These are phyloP conservation scores for Catenaria anguillulae DNA, from an alignment of 371 early-diverging fungal genomes.

Conservation along the genomic window DNA sequence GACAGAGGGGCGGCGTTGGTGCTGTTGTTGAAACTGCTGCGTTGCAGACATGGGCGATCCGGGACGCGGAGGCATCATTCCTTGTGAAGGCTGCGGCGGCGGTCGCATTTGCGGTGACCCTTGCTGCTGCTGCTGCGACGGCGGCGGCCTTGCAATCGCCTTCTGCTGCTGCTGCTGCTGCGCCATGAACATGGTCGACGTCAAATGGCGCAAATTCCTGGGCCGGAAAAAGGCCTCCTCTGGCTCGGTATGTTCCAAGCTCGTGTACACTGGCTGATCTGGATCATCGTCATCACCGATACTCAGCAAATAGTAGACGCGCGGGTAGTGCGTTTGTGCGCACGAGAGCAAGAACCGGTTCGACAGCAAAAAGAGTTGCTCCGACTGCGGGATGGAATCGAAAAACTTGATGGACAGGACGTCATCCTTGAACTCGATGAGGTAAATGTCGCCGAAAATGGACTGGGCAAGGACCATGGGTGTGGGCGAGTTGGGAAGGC, in stretches of 20 bases:
- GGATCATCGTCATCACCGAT: not conserved
- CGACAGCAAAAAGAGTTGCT: not conserved
- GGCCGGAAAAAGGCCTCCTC: constrained; percentile 1
- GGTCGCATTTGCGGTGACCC: too few species aligned
- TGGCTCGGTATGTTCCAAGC: not conserved
- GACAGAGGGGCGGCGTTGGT: too few species aligned
- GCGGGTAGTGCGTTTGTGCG: not conserved
- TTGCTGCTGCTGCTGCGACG: too few species aligned
- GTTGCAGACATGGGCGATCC: too few species aligned
- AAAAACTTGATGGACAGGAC: constrained; percentile 1
- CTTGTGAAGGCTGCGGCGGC: too few species aligned
- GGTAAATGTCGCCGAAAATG: constrained; percentile 1
- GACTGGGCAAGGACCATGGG: not conserved
- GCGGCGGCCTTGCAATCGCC: too few species aligned
- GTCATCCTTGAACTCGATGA: not conserved
- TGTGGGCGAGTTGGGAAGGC: not conserved
- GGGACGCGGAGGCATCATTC: too few species aligned
- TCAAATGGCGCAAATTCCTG: not conserved
- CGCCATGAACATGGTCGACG: not conserved
- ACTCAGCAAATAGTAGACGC: not conserved
- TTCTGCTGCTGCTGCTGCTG: too few species aligned
- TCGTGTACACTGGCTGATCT: not conserved
- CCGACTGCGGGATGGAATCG: not conserved
- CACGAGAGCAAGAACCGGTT: not conserved
- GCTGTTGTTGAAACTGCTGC: too few species aligned